Conservation (phyloP, 306 rosid species). For the Cucurbita maxima region DNA sequence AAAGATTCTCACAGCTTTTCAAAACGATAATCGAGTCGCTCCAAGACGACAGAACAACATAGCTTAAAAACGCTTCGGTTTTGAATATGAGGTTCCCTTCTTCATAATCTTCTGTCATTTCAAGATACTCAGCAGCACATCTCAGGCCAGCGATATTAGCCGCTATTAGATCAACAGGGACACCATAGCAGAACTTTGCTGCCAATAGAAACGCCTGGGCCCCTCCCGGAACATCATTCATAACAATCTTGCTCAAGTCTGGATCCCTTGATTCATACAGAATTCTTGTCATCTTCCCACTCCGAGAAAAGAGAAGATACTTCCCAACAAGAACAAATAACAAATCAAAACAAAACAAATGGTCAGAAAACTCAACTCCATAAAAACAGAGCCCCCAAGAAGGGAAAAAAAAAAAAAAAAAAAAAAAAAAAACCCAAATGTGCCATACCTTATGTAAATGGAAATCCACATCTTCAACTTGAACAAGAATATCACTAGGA, state of each 20-base stretch:
- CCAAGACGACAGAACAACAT: slow-evolving; percentile 92
- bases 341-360: slow-evolving; percentile 11
- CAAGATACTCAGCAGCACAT: slow-evolving; percentile 89
- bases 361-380: not conserved
- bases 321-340: slow-evolving; percentile 13
- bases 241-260: slow-evolving; percentile 42
- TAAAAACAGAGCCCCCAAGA: not conserved
- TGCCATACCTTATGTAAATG: slow-evolving; percentile 70
- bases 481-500: slow-evolving; percentile 73
- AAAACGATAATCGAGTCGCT: slow-evolving; percentile 82
- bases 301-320: slow-evolving; percentile 79
- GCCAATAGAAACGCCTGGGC: slow-evolving; percentile 71
- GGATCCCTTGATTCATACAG: slow-evolving; percentile 51
- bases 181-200: slow-evolving; percentile 83
- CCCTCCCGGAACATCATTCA: slow-evolving; percentile 87
- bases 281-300: slow-evolving; percentile 79
- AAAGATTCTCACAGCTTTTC: slow-evolving; percentile 81
- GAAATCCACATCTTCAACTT: slow-evolving; percentile 54
- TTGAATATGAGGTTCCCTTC: slow-evolving; percentile 97
- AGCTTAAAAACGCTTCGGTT: slow-evolving; percentile 94
- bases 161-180: slow-evolving; percentile 80
- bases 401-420: not conserved
- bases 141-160: slow-evolving; percentile 88
- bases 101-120: slow-evolving; percentile 92
- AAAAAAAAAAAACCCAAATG: not conserved